Evolutionary conservation across 2,329 filamentous ascomycete species (phyloP), one percentile per base, ranked within the genome.

Genomic region (Erysiphe pulchra): DNA sequence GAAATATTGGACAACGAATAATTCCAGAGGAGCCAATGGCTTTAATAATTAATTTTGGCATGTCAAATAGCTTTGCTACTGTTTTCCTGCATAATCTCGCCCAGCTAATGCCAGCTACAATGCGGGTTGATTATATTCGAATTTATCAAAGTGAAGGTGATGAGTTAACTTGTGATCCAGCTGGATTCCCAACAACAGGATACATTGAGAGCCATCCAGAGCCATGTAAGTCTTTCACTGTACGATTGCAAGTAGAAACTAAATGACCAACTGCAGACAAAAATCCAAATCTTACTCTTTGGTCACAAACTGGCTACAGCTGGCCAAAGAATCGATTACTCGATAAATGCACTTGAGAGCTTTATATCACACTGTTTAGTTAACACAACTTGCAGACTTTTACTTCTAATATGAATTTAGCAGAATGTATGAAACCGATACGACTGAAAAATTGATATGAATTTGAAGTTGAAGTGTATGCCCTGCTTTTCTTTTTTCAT

Each of bases 41-140:
- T 1, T 60, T 81, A 16, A 65, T 81, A 52, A 66, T 74, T 61
- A 82, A 82, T 55, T 70, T 80, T 53, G 78, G 77, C 53, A 79
- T 82, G 70, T 75, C 72, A 4, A 66, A 67, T 53, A 71, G 69
- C 58, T 81, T 81, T 57, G 71, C 77, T 0, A 58, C 64, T 5
- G 62, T 80, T 49, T 73, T 80, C 53, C 59, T 73, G 47, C 66
- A 65, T 1, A 71, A 68, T 28, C 60, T 81, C 20, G 61, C 57
- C 4, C 53, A 65, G 14, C 60, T 71, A 39, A 64, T 79, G 53
- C 77, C 77, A 2, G 76, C 73, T 2, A 72, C 65, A 2, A 77
- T 80, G 68, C 66, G 75, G 2, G 63, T 81, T 47, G 77, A 81
- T 58, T 80, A 80, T 56, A 65, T 82, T 46, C 70, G 77, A 13